A percentile compares a stretch with the other conserved stretches of the same genome.
Evolutionary conservation across 129 eudicot species (phyloP).

Genomic region (Dittrichia graveolens): DNA sequence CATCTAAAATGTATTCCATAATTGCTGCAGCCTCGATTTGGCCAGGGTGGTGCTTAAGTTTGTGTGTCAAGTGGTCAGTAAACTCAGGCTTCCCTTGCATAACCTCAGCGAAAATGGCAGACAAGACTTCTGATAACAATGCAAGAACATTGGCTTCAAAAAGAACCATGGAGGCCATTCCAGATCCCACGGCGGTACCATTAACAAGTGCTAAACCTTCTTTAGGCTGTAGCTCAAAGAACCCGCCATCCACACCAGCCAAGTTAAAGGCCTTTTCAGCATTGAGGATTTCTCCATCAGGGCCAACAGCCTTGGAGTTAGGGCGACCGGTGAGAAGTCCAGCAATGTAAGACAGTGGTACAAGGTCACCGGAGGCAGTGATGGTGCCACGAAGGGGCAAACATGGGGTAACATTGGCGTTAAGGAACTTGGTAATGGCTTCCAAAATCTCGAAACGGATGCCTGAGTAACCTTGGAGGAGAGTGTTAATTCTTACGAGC

Average conservation of each 20-base stretch:
- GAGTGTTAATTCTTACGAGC: conserved; percentile 86
- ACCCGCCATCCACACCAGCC: conserved; percentile 61
- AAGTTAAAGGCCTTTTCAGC: conserved; percentile 68
- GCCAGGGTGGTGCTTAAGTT: conserved; percentile 84
- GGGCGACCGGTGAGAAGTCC: conserved; percentile 85
- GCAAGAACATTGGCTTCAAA: conserved; percentile 73
- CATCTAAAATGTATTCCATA: conserved; percentile 84
- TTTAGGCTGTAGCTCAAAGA: conserved; percentile 83
- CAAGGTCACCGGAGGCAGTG: conserved; percentile 85
- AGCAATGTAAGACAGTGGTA: conserved; percentile 85
- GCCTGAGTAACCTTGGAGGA: conserved; percentile 89
- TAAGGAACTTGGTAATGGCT: conserved; percentile 76
- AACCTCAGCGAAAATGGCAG: conserved; percentile 88
- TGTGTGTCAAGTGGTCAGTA: conserved; percentile 82
- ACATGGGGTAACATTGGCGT: conserved; percentile 72
- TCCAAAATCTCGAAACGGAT: conserved; percentile 81
- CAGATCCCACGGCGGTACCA: conserved; percentile 92
- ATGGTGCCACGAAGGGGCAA: conserved; percentile 89
- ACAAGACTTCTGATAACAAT: conserved; percentile 62
- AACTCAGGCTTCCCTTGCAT: conserved; percentile 93
- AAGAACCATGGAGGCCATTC: conserved; percentile 79
- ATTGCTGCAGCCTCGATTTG: conserved; percentile 92
- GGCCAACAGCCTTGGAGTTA: conserved; percentile 79
- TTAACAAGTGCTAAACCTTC: conserved; percentile 88
- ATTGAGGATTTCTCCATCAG: conserved; percentile 48